Conservation (phyloP, 2,329 filamentous ascomycete species). For the Colletotrichum sp. region DNA sequence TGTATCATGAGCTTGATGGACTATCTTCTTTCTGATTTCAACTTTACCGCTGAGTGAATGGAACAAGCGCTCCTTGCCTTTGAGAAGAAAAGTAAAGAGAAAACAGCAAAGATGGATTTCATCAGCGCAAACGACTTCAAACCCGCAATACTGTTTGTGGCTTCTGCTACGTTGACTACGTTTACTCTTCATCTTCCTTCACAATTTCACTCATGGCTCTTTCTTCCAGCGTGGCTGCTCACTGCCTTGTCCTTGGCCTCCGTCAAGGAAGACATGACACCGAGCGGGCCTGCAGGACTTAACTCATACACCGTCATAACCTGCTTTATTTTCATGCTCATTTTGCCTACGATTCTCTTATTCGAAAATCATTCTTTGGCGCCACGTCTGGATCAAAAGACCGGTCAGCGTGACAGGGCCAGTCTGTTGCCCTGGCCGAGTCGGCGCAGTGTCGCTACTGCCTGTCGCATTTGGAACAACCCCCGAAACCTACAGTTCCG, state of each 20-base stretch:
- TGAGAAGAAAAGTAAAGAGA: accelerated
- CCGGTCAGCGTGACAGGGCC: background rate
- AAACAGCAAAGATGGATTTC: background rate
- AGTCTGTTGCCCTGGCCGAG: background rate
- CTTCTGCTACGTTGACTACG: background rate
- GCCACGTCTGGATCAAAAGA: background rate
- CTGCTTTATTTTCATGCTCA: background rate
- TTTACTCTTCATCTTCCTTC: background rate
- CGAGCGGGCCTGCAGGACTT: background rate
- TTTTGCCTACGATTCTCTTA: background rate
- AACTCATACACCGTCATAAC: background rate
- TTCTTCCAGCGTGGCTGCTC: background rate
- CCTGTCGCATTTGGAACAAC: background rate
- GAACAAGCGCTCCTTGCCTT: background rate
- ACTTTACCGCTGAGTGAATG: background rate
- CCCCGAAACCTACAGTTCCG: background rate
- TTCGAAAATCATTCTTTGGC: background rate
- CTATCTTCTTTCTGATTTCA: background rate
- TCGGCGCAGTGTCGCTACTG: background rate
- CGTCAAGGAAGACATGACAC: background rate
- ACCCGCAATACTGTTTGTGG: background rate
- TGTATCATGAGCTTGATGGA: background rate
- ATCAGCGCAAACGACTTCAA: background rate
- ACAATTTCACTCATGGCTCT: background rate
- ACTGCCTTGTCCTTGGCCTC: background rate